Percentiles rank a stretch among this genome's conserved stretches.
Evolutionary conservation across 2,329 filamentous ascomycete genomes (phyloP).

Genomic region (Pseudogymnoascus verrucosus): DNA sequence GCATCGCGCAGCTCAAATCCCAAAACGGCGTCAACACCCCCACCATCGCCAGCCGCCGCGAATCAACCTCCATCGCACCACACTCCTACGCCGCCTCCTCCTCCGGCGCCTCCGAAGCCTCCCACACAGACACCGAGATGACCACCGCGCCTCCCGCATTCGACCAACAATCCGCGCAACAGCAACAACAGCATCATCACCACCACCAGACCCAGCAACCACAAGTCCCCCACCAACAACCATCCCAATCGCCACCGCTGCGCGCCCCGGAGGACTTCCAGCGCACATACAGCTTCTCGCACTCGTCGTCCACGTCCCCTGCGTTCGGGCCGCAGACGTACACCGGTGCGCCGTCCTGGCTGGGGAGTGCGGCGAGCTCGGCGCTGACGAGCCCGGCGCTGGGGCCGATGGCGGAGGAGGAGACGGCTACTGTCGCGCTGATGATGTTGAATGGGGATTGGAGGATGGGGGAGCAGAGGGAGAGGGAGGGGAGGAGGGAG

Average conservation of each 20-base stretch:
- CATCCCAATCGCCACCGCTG: slow-evolving; percentile 45
- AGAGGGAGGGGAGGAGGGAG: slow-evolving; percentile 12
- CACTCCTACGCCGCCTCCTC: slow-evolving; percentile 19
- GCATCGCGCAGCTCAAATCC: slow-evolving; percentile 70
- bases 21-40: slow-evolving; percentile 27
- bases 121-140: background rate
- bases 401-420: slow-evolving; percentile 42
- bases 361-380: slow-evolving; percentile 33
- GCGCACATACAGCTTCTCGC: slow-evolving; percentile 42
- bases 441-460: slow-evolving; percentile 82
- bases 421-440: slow-evolving; percentile 70
- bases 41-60: slow-evolving; percentile 14
- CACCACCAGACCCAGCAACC: slow-evolving; percentile 24
- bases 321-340: slow-evolving; percentile 46
- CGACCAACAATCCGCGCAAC: background rate
- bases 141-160: background rate
- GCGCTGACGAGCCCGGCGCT: slow-evolving; percentile 52
- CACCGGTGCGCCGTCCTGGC: slow-evolving; percentile 32
- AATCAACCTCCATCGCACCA: slow-evolving; percentile 30
- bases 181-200: background rate
- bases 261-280: slow-evolving; percentile 40
- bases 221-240: slow-evolving; percentile 14
- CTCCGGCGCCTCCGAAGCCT: slow-evolving; percentile 14
- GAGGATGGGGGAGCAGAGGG: slow-evolving; percentile 35
- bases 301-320: slow-evolving; percentile 45